phyloP scores from a whole-genome alignment of 2,329 filamentous ascomycete genomes.

The Fusarium redolens region DNA sequence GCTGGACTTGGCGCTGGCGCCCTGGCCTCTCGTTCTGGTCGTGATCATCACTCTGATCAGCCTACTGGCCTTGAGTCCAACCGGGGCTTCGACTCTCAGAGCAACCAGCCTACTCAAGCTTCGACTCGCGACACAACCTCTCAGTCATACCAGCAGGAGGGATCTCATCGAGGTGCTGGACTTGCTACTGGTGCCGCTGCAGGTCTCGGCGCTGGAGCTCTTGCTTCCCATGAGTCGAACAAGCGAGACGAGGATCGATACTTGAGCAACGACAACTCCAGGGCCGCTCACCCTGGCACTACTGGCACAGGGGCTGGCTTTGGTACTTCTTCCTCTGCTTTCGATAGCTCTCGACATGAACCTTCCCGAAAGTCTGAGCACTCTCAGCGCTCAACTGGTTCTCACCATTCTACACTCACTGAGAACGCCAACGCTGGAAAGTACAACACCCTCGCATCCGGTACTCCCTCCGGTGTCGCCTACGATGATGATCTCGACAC shows the following conservation, averaged over 20 bases:
- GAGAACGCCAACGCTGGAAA: slow-evolving; percentile 35
- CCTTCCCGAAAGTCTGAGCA: background rate
- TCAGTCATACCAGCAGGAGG: background rate
- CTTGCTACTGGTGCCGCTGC: slow-evolving; percentile 12
- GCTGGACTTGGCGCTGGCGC: background rate
- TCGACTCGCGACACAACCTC: background rate
- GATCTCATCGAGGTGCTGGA: background rate
- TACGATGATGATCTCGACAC: background rate
- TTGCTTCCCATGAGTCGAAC: slow-evolving; percentile 6
- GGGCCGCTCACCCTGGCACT: background rate
- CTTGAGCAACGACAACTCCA: background rate
- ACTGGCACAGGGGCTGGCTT: background rate
- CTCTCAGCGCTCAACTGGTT: background rate
- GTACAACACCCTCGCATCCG: slow-evolving; percentile 37
- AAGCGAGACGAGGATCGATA: background rate
- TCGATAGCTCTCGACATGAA: background rate
- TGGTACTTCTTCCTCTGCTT: background rate
- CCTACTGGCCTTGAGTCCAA: background rate
- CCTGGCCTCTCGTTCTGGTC: background rate
- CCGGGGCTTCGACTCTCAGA: background rate
- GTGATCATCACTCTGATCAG: background rate
- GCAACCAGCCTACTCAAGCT: background rate
- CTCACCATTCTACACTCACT: background rate
- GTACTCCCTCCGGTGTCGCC: slow-evolving; percentile 30
- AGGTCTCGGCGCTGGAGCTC: slow-evolving; percentile 17